Conservation (phyloP, 1,284 basidiomycete genomes). For the Ustilago lituana region DNA sequence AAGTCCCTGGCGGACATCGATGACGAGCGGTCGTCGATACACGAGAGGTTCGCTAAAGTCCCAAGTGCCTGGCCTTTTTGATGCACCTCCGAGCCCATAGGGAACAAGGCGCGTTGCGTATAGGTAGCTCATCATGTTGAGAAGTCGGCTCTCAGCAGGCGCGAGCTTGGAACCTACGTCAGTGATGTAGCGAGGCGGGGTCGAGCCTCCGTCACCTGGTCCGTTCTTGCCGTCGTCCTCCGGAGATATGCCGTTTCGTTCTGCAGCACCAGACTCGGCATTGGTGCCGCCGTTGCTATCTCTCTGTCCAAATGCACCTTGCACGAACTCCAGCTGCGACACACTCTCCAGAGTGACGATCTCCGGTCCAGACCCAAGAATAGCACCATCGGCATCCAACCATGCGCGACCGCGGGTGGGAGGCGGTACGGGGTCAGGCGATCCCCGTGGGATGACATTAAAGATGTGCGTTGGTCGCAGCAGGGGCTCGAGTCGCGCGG, state of each 20-base stretch:
- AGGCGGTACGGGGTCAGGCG: slow-evolving; percentile 8
- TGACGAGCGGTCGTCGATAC: slow-evolving; percentile 38
- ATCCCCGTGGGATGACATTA: slow-evolving; percentile 65
- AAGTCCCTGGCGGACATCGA: slow-evolving; percentile 73
- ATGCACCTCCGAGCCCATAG: not conserved
- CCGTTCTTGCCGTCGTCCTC: slow-evolving; percentile 5
- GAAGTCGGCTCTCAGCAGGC: slow-evolving; percentile 48
- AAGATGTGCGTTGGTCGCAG: slow-evolving; percentile 77
- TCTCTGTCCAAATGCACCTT: slow-evolving; percentile 18
- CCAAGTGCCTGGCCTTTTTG: slow-evolving; percentile 71
- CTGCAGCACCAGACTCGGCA: not conserved
- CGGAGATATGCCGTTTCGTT: slow-evolving; percentile 1
- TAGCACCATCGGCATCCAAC: slow-evolving; percentile 37
- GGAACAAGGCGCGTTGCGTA: slow-evolving; percentile 35
- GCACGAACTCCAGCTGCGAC: slow-evolving; percentile 26
- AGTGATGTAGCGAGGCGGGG: slow-evolving; percentile 34
- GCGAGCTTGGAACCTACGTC: slow-evolving; percentile 34
- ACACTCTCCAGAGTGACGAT: slow-evolving; percentile 37
- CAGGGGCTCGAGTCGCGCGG: slow-evolving; percentile 76
- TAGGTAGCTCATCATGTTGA: slow-evolving; percentile 56
- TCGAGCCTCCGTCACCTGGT: slow-evolving; percentile 24
- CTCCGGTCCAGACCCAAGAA: slow-evolving; percentile 25
- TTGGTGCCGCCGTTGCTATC: not conserved
- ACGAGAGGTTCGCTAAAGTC: slow-evolving; percentile 77
- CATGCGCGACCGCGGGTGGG: slow-evolving; percentile 25